Conservation (phyloP, 1,284 basidiomycete genomes). For the Albatrellus sp. region DNA sequence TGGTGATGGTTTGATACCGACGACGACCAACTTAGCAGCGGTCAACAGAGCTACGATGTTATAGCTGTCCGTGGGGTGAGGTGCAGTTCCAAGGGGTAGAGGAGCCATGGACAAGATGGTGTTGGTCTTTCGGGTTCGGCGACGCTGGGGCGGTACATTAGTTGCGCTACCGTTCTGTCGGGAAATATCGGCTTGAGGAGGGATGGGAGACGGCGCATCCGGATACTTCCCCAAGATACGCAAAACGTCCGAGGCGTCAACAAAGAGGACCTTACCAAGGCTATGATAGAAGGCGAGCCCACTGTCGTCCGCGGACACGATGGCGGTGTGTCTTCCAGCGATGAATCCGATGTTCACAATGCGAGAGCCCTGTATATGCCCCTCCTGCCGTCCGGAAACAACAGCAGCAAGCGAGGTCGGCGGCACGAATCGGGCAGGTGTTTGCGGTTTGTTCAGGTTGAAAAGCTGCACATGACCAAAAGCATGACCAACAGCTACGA, state of each 20-base stretch:
- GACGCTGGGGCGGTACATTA: conserved; percentile 15
- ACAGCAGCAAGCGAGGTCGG: conserved; percentile 62
- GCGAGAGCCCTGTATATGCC: conserved; percentile 79
- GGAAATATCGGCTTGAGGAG: not conserved
- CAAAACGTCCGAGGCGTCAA: conserved; percentile 90
- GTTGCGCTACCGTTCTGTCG: conserved; percentile 5
- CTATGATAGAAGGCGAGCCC: conserved; percentile 95
- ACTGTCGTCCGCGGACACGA: conserved; percentile 84
- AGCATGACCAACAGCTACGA: conserved; percentile 80
- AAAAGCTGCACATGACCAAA: conserved; percentile 83
- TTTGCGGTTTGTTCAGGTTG: conserved; percentile 63
- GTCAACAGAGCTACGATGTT: conserved; percentile 83
- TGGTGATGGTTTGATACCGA: conserved; percentile 85
- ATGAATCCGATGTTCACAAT: conserved; percentile 86
- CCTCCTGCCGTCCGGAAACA: conserved; percentile 80
- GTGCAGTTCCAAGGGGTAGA: conserved; percentile 68
- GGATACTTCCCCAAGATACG: conserved; percentile 91
- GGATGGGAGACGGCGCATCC: conserved; percentile 27
- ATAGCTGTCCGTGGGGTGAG: conserved; percentile 77
- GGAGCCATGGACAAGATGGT: conserved; percentile 73
- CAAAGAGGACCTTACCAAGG: conserved; percentile 88
- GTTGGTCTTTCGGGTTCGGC: conserved; percentile 29
- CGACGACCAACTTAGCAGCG: conserved; percentile 82
- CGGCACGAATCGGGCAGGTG: conserved; percentile 55
- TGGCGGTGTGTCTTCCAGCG: conserved; percentile 87